Percentiles rank a stretch among this genome's conserved stretches.
These are phyloP conservation scores for Crithidia acanthocephali DNA, from an alignment of 208 protist species.

Conservation along the genomic window DNA sequence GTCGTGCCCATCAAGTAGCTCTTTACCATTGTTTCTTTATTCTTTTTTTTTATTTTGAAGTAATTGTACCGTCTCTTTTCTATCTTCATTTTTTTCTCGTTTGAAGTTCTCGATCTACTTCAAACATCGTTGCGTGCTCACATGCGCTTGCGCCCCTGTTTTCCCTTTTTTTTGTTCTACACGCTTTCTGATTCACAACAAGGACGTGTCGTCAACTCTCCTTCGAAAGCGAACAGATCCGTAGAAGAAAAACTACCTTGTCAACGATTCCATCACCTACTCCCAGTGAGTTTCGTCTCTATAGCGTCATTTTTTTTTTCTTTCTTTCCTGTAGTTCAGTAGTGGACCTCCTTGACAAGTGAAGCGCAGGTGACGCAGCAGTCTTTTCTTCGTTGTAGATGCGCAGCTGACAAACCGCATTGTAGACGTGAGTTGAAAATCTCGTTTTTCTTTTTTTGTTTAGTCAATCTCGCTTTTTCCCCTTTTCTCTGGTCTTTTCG, in stretches of 20 bases:
- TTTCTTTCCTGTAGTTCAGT: too few species aligned
- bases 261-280: too few species aligned
- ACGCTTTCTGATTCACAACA: too few species aligned
- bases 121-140: background rate
- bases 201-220: too few species aligned
- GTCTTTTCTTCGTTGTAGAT: background rate
- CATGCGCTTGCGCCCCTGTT: background rate
- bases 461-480: background rate
- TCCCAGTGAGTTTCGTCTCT: too few species aligned
- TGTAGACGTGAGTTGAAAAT: constrained; percentile 1
- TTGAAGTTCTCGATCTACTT: background rate
- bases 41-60: constrained; percentile 22
- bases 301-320: too few species aligned
- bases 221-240: too few species aligned
- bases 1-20: background rate
- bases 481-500: background rate
- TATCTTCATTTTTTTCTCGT: constrained; percentile 13
- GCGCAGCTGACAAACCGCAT: background rate
- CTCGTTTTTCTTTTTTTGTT: background rate
- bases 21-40: constrained; percentile 17
- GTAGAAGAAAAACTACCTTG: too few species aligned
- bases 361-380: background rate
- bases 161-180: background rate
- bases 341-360: background rate
- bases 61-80: constrained; percentile 21